phyloP scores from a whole-genome alignment of 2,329 filamentous ascomycete species.

The Periconia digitata region DNA sequence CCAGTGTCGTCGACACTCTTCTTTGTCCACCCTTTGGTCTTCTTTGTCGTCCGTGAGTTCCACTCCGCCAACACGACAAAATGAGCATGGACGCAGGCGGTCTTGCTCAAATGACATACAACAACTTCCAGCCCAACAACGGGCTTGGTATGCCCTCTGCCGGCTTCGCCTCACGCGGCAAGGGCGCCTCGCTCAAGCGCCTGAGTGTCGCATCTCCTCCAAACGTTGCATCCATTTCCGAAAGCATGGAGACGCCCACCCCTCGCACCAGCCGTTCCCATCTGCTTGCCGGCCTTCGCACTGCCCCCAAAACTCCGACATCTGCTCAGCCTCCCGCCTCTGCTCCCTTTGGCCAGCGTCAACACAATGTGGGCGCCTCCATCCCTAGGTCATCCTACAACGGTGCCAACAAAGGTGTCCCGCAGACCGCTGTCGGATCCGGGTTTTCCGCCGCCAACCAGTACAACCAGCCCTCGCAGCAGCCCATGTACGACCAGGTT shows the following conservation, averaged over 20 bases:
- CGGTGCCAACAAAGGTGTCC: constrained; percentile 49
- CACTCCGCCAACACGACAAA: constrained; percentile 23
- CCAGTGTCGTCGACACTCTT: constrained; percentile 25
- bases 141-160: constrained; percentile 75
- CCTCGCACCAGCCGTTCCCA: constrained; percentile 94
- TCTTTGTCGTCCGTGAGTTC: constrained; percentile 28
- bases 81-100: constrained; percentile 89
- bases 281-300: constrained; percentile 87
- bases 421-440: constrained; percentile 61
- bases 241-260: constrained; percentile 70
- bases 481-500: constrained; percentile 81
- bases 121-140: constrained; percentile 63
- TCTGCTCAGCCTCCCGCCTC: constrained; percentile 65
- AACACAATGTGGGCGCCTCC: constrained; percentile 49
- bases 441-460: constrained; percentile 52
- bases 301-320: constrained; percentile 83
- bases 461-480: constrained; percentile 50
- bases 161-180: constrained; percentile 82
- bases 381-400: constrained; percentile 48
- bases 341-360: constrained; percentile 61
- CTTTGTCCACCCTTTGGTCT: constrained; percentile 34
- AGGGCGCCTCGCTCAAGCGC: constrained; percentile 86
- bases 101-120: constrained; percentile 99
- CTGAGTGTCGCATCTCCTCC: constrained; percentile 74
- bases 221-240: constrained; percentile 68